Conservation (phyloP, 345 rosid species). For the Capsella bursapastoris region DNA sequence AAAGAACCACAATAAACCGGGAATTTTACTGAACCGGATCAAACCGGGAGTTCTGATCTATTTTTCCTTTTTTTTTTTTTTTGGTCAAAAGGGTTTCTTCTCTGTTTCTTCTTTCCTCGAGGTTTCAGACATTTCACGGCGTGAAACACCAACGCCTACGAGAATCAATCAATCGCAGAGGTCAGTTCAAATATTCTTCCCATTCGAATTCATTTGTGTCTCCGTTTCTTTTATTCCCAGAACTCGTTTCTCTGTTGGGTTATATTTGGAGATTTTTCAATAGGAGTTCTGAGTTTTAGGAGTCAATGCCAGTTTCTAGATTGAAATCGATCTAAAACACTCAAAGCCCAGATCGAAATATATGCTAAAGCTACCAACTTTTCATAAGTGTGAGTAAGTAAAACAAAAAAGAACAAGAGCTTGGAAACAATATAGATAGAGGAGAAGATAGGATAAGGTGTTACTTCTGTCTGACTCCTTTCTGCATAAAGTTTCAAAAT, state of each 20-base stretch:
- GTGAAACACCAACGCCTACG: slow-evolving; percentile 7
- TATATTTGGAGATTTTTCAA: background rate
- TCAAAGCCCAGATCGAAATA: background rate
- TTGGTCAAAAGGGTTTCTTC: slow-evolving; percentile 15
- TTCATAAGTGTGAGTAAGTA: background rate
- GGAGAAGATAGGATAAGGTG: background rate
- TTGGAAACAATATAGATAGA: background rate
- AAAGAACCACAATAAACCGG: background rate
- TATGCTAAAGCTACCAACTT: background rate
- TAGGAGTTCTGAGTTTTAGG: background rate
- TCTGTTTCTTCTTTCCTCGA: slow-evolving; percentile 4
- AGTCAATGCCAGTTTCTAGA: slow-evolving; percentile 6
- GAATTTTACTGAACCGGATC: background rate
- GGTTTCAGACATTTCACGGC: background rate
- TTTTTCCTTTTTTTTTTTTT: background rate
- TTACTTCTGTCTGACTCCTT: too few species aligned
- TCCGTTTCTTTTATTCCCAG: background rate
- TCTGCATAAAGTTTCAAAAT: background rate
- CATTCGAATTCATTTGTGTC: background rate
- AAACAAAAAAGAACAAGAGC: background rate
- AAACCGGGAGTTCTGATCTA: background rate
- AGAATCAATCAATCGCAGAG: slow-evolving; percentile 7
- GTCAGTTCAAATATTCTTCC: slow-evolving; percentile 2
- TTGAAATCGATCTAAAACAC: slow-evolving; percentile 7
- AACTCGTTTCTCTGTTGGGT: slow-evolving; percentile 1